These are phyloP conservation scores for Xylaria sp. DNA, from an alignment of 2,329 filamentous ascomycete species.

Conservation along the genomic window DNA sequence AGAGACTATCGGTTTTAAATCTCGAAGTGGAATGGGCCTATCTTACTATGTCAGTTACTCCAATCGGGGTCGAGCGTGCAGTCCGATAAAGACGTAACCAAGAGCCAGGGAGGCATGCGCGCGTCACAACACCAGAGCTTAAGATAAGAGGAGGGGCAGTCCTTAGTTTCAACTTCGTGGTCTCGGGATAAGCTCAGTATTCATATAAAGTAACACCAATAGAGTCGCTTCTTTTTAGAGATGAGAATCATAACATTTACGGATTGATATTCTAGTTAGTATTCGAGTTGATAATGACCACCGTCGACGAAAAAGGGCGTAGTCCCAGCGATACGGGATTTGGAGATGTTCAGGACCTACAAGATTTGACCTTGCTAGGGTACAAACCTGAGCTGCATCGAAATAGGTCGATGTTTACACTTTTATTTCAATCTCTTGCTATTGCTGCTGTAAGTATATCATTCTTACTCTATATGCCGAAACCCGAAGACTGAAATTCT, in stretches of 20 bases:
- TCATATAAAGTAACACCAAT: neutral
- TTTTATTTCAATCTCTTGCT: slow-evolving; percentile 69
- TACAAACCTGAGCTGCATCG: slow-evolving; percentile 67
- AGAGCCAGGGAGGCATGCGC: slow-evolving; percentile 11
- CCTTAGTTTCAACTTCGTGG: slow-evolving; percentile 2
- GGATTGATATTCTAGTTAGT: neutral
- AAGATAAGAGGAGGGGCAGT: slow-evolving; percentile 32
- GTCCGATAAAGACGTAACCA: slow-evolving; percentile 4
- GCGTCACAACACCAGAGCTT: slow-evolving; percentile 16
- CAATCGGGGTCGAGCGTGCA: neutral
- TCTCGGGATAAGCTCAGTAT: neutral
- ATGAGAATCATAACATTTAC: neutral
- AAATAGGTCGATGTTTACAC: slow-evolving; percentile 68
- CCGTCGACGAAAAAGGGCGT: slow-evolving; percentile 23
- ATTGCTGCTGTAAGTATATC: slow-evolving; percentile 61
- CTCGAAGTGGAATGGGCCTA: neutral
- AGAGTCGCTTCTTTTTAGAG: neutral
- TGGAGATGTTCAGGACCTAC: slow-evolving; percentile 42
- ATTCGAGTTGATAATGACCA: slow-evolving; percentile 17
- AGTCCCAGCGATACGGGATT: slow-evolving; percentile 21
- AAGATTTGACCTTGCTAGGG: slow-evolving; percentile 56
- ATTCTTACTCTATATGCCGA: neutral
- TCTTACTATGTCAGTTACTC: neutral
- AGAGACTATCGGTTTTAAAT: neutral
- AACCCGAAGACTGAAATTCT: slow-evolving; percentile 10